These are phyloP conservation scores for Penicillium dipodomyicola DNA, from an alignment of 495 filamentous ascomycete genomes.

Conservation along the genomic window DNA sequence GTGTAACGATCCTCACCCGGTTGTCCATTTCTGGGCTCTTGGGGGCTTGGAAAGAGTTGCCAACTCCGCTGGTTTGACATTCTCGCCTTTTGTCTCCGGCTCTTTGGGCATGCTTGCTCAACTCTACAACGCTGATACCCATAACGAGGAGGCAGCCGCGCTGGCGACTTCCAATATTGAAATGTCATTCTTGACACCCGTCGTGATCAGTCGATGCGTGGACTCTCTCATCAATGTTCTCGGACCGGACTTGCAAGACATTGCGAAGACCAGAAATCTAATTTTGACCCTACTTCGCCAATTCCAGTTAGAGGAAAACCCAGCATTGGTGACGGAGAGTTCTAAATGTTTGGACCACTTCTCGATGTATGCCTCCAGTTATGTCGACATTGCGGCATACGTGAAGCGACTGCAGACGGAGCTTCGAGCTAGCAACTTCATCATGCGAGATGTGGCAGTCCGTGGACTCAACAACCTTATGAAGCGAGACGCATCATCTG, in stretches of 20 bases:
- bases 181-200: conserved; percentile 73
- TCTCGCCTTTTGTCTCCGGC: conserved; percentile 83
- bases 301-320: conserved; percentile 75
- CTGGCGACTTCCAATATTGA: conserved; percentile 85
- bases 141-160: conserved; percentile 78
- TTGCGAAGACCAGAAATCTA: conserved; percentile 84
- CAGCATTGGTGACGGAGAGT: conserved; percentile 71
- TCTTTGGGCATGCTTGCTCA: conserved; percentile 91
- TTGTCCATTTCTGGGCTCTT: conserved; percentile 93
- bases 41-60: conserved; percentile 84
- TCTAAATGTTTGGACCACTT: conserved; percentile 86
- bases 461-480: conserved; percentile 92
- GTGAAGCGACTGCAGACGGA: conserved; percentile 77
- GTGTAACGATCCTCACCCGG: conserved; percentile 92
- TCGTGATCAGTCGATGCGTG: conserved; percentile 82
- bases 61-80: conserved; percentile 89
- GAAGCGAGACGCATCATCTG: conserved; percentile 81
- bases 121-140: conserved; percentile 84
- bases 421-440: conserved; percentile 61
- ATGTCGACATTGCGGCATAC: conserved; percentile 79
- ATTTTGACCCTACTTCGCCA: conserved; percentile 83
- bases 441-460: conserved; percentile 75
- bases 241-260: conserved; percentile 91
- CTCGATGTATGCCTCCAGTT: conserved; percentile 83
- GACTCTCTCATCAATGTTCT: conserved; percentile 95